These are phyloP conservation scores for Schizochytrium sp. DNA, from an alignment of 108 stramenopile genomes.

Conservation along the genomic window DNA sequence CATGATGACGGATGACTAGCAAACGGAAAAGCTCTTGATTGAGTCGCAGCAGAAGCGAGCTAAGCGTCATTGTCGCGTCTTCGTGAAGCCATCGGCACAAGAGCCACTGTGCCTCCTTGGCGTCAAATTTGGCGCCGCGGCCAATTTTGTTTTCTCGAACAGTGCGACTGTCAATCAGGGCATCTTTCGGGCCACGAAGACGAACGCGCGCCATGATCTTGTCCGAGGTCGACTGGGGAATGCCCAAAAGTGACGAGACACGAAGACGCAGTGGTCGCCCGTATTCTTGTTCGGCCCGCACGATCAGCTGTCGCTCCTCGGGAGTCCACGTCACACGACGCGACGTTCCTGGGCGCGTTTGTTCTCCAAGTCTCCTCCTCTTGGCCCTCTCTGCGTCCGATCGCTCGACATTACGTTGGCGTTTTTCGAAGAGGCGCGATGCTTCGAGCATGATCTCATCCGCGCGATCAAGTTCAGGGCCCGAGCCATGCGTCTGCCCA, in stretches of 20 bases:
- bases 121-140: background rate
- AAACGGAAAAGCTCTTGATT: background rate
- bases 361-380: too few species aligned
- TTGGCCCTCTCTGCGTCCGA: too few species aligned
- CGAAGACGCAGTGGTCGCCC: background rate
- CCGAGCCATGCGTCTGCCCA: too few species aligned
- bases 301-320: background rate
- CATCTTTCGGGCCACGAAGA: background rate
- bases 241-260: background rate
- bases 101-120: background rate
- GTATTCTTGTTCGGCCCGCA: background rate
- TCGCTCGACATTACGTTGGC: too few species aligned
- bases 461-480: too few species aligned
- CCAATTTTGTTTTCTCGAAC: background rate
- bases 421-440: too few species aligned
- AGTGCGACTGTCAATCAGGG: background rate
- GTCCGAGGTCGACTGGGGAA: background rate
- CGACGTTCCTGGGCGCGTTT: background rate
- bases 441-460: too few species aligned
- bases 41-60: background rate
- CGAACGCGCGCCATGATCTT: background rate
- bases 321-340: background rate
- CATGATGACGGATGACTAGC: background rate
- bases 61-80: background rate
- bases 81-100: background rate